These are phyloP conservation scores for Rutstroemia sp. DNA, from an alignment of 2,329 filamentous ascomycete genomes.

Conservation along the genomic window DNA sequence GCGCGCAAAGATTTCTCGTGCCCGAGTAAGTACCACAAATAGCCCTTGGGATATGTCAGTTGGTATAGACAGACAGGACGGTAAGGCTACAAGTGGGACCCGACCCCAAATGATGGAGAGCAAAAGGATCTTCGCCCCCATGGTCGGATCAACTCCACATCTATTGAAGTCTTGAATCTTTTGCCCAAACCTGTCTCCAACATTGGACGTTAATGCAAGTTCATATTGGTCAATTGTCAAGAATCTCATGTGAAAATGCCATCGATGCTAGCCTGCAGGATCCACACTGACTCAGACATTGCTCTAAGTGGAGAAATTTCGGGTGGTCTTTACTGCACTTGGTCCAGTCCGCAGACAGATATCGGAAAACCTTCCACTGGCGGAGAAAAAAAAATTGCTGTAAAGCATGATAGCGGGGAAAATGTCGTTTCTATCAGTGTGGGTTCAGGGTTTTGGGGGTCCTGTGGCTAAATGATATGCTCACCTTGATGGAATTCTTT, in stretches of 20 bases:
- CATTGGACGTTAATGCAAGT: background rate
- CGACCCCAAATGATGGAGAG: background rate
- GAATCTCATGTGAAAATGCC: background rate
- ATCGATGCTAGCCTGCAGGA: background rate
- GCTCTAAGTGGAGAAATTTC: background rate
- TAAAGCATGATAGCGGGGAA: background rate
- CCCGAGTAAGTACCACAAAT: no score
- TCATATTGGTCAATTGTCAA: background rate
- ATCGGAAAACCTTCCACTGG: background rate
- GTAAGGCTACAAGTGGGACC: background rate
- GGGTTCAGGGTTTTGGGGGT: background rate
- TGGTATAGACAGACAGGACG: no score
- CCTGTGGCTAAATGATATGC: background rate
- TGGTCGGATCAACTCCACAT: background rate
- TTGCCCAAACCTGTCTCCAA: no score
- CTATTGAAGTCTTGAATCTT: background rate
- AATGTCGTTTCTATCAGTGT: background rate
- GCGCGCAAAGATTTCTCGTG: no score
- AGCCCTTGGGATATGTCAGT: no score
- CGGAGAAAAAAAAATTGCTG: background rate
- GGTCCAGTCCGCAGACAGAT: background rate
- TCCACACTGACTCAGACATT: background rate
- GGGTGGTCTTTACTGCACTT: background rate
- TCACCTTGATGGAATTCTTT: background rate
- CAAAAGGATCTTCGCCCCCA: background rate